Base-by-base conservation (phyloP, 352 stramenopile genomes). In the Phytophthora foliorum region DNA sequence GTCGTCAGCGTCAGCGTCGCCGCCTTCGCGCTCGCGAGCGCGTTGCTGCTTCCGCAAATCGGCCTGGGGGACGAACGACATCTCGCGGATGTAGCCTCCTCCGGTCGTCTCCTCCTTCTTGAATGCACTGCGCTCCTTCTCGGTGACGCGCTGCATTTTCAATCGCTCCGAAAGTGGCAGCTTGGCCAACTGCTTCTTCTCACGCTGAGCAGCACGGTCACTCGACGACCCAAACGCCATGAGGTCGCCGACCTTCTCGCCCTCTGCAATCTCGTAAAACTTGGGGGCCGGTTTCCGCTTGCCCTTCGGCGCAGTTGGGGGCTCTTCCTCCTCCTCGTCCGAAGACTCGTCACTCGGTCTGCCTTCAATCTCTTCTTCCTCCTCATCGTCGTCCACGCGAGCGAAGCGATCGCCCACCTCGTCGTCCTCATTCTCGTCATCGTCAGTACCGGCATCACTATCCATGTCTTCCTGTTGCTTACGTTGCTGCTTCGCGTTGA, bases 391-490 rank as follows among this genome's bases (percentile, higher is more conserved):
- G 9, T 81, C 87, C 14, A 95, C 75, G 14, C 91, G 69, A 41
- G 90, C 78, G 44, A 97, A 94, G 31, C 88, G 84, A 44, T 78
- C 80, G 41, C 74, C 77, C 24, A 86, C 75, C 16, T 78, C 78
- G 6, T 88, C 80, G 9, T 93, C 76, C 19, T 84, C 74, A 2
- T 82, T 72, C 5, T 89, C 75, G 3, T 92, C 81, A 19, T 90
- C 86, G n/a, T 85, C 85, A 21, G 66, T 92, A 51, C 49, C 86
- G 42, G 80, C 88, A 65, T 96, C 94, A 64, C 92, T 98, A 74
- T 98, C 95, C 81, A 98, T 97, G 67, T 98, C 94, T 49, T 97
- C 89, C 29, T 72, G 41, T 57, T 93, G 89, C 60, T 91, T 90
- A 38, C 88, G 75, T 53, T 94, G 88, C 54, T 87, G 82, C 44